These are phyloP conservation scores for Keithomyces neogunnii DNA, from an alignment of 2,329 filamentous ascomycete genomes.

Conservation along the genomic window DNA sequence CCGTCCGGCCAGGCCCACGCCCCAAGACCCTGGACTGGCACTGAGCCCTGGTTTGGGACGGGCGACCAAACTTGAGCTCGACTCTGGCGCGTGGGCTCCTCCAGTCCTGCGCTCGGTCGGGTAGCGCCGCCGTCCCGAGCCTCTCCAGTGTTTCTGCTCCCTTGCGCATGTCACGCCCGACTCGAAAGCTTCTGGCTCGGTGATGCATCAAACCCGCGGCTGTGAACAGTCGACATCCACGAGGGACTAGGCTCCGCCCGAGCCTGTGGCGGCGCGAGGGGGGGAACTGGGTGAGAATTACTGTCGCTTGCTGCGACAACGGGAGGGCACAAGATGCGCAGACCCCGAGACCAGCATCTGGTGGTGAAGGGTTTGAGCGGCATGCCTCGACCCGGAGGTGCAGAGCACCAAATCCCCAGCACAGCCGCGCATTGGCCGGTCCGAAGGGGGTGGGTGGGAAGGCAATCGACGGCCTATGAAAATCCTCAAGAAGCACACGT, in stretches of 20 bases:
- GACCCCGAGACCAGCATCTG: neutral
- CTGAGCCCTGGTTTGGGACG: neutral
- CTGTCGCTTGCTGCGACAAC: neutral
- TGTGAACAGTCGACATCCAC: neutral
- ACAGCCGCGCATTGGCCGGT: constrained; percentile 3
- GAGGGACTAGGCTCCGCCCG: neutral
- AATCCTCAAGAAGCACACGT: neutral
- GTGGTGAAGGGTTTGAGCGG: neutral
- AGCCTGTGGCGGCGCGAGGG: neutral
- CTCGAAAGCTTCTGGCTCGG: neutral
- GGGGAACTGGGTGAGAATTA: too few relatives aligned
- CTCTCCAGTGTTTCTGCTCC: neutral
- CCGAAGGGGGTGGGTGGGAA: neutral
- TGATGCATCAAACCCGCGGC: neutral
- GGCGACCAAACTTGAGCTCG: too few relatives aligned
- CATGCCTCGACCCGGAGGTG: neutral
- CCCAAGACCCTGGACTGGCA: neutral
- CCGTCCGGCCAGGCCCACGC: neutral
- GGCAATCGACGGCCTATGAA: neutral
- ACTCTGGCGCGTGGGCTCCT: too few relatives aligned
- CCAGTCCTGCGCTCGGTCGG: constrained; percentile 4
- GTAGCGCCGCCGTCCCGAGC: constrained; percentile 7
- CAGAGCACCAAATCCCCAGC: neutral
- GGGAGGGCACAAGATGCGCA: neutral
- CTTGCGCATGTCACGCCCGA: neutral